These are phyloP conservation scores for Lodderomyces elongisporus DNA, from an alignment of 1,139 yeast genomes.

Conservation along the genomic window DNA sequence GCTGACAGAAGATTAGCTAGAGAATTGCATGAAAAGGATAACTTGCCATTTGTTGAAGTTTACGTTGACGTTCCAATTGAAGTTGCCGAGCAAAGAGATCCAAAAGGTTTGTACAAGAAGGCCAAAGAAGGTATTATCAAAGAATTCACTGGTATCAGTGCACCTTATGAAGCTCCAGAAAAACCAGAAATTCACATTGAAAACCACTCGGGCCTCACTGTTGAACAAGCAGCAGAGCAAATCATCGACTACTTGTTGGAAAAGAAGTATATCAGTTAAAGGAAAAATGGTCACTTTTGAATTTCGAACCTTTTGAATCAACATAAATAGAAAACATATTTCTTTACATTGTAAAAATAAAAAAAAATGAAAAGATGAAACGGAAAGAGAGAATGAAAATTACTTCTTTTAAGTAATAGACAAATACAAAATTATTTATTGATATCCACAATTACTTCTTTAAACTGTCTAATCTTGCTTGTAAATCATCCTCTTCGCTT, in stretches of 20 bases:
- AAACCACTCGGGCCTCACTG: slow-evolving; percentile 58
- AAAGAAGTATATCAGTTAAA: slow-evolving; percentile 40
- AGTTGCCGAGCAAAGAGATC: slow-evolving; percentile 94
- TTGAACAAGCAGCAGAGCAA: slow-evolving; percentile 76
- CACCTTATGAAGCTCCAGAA: slow-evolving; percentile 92
- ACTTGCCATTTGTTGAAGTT: slow-evolving; percentile 83
- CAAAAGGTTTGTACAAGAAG: slow-evolving; percentile 92
- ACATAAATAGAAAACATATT: too few species aligned
- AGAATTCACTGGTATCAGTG: slow-evolving; percentile 93
- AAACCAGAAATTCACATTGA: slow-evolving; percentile 76
- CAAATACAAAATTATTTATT: too few species aligned
- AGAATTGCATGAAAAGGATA: slow-evolving; percentile 69
- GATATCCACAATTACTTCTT: slow-evolving; percentile 39
- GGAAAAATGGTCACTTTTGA: too few species aligned
- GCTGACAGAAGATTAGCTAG: slow-evolving; percentile 83
- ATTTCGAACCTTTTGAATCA: too few species aligned
- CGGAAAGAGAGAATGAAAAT: too few species aligned
- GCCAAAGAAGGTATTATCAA: slow-evolving; percentile 93
- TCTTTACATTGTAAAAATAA: too few species aligned
- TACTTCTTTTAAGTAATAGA: too few species aligned
- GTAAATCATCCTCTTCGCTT: slow-evolving; percentile 74
- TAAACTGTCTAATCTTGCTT: slow-evolving; percentile 81
- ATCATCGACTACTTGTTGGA: slow-evolving; percentile 65
- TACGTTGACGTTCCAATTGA: slow-evolving; percentile 88
- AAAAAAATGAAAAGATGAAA: too few species aligned